Conservation (phyloP, 352 stramenopile species). For the Globisporangium ultimum region DNA sequence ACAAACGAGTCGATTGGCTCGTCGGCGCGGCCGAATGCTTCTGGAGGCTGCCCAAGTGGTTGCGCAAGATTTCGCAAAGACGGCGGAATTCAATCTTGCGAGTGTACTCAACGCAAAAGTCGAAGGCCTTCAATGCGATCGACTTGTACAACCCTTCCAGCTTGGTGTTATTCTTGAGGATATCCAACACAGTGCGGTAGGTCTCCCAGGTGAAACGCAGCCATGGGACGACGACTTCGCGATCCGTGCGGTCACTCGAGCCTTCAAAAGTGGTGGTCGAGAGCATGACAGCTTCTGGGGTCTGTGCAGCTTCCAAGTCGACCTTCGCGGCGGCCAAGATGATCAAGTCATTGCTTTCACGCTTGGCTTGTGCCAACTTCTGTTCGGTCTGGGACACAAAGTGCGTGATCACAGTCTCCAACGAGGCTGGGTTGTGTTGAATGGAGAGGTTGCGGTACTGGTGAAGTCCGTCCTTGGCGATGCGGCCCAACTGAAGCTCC, state of each 20-base stretch:
- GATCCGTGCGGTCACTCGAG: slow-evolving; percentile 93
- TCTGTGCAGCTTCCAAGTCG: slow-evolving; percentile 91
- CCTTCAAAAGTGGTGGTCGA: slow-evolving; percentile 96
- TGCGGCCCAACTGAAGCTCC: slow-evolving; percentile 89
- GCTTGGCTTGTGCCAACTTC: slow-evolving; percentile 84
- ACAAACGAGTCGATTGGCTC: slow-evolving; percentile 73
- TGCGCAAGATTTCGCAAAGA: slow-evolving; percentile 96
- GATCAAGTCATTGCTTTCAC: slow-evolving; percentile 84
- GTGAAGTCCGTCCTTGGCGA: slow-evolving; percentile 98
- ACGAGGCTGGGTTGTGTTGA: slow-evolving; percentile 93
- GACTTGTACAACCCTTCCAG: slow-evolving; percentile 75
- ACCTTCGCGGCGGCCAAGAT: slow-evolving; percentile 81
- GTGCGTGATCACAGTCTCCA: slow-evolving; percentile 94
- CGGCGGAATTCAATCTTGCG: slow-evolving; percentile 96
- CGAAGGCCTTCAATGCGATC: slow-evolving; percentile 78
- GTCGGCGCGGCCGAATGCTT: slow-evolving; percentile 85
- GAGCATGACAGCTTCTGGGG: slow-evolving; percentile 94
- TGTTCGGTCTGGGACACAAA: slow-evolving; percentile 88
- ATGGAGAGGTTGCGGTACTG: slow-evolving; percentile 96
- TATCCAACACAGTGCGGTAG: slow-evolving; percentile 97
- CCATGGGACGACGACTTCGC: slow-evolving; percentile 91
- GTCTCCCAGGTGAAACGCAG: slow-evolving; percentile 98
- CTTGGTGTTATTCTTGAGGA: slow-evolving; percentile 96
- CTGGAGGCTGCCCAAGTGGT: slow-evolving; percentile 94
- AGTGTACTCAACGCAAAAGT: slow-evolving; percentile 84